Evolutionary conservation across 2,329 filamentous ascomycete species (phyloP).

Genomic region (Lasiodiplodia sp.): DNA sequence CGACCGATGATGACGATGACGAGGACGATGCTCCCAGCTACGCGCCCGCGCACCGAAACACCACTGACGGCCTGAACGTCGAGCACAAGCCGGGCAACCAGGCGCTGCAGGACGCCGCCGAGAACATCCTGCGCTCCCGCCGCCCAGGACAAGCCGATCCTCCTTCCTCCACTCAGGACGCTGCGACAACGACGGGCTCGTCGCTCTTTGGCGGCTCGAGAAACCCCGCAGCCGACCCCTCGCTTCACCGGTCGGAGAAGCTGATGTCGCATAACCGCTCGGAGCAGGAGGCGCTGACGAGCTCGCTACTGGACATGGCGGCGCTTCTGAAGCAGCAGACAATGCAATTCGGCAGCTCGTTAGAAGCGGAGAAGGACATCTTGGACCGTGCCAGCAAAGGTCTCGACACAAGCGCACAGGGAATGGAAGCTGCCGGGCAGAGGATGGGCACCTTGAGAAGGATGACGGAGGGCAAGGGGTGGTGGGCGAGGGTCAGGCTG

Average conservation of each 20-base stretch:
- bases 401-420: constrained; percentile 76
- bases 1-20: constrained; percentile 49
- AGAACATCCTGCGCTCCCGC: constrained; percentile 44
- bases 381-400: constrained; percentile 75
- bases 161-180: constrained; percentile 32
- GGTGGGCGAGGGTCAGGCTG: constrained; percentile 83
- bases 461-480: constrained; percentile 89
- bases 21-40: constrained; percentile 53
- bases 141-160: constrained; percentile 30
- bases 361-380: constrained; percentile 78
- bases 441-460: constrained; percentile 78
- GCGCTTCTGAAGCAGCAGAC: constrained; percentile 78
- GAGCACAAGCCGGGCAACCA: constrained; percentile 39
- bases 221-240: constrained; percentile 33
- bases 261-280: constrained; percentile 77
- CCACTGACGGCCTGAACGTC: constrained; percentile 42
- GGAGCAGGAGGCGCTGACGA: constrained; percentile 84
- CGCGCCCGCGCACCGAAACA: constrained; percentile 48
- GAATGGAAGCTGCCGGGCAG: constrained; percentile 77
- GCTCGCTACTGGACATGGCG: constrained; percentile 82
- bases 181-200: constrained; percentile 34
- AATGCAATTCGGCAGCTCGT: constrained; percentile 71
- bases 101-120: constrained; percentile 44
- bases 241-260: constrained; percentile 61
- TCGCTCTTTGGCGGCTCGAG: constrained; percentile 36